phyloP scores from a whole-genome alignment of 2,329 filamentous ascomycete species.

The Microsporum canis region DNA sequence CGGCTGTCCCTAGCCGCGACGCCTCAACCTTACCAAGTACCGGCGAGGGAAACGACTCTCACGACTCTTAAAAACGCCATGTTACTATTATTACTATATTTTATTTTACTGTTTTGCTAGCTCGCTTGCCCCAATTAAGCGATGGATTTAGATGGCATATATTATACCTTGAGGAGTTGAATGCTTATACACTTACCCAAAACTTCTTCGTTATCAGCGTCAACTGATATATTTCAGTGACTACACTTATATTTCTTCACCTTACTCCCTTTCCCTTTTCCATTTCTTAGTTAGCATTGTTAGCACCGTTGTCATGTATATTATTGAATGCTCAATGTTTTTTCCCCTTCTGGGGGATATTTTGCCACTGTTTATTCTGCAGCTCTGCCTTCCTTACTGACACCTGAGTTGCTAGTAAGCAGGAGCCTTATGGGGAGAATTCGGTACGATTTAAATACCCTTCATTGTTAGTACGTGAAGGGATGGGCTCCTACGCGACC shows the following conservation, averaged over 20 bases:
- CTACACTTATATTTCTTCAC: neutral
- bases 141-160: slow-evolving; percentile 2
- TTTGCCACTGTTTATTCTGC: neutral
- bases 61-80: neutral
- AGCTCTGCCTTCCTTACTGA: neutral
- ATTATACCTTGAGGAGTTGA: neutral
- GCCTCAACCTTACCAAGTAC: neutral
- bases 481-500: neutral
- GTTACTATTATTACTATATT: neutral
- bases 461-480: neutral
- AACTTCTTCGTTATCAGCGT: neutral
- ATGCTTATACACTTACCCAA: neutral
- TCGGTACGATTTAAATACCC: neutral
- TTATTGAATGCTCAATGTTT: neutral
- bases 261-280: neutral
- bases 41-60: neutral
- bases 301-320: neutral
- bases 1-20: neutral
- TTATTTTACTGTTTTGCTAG: neutral
- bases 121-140: neutral
- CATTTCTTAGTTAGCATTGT: neutral
- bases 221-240: neutral
- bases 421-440: neutral
- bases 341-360: neutral
- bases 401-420: neutral